Evolutionary conservation across 2,329 filamentous ascomycete genomes (phyloP).

Genomic region (Curvularia eragrostidis): DNA sequence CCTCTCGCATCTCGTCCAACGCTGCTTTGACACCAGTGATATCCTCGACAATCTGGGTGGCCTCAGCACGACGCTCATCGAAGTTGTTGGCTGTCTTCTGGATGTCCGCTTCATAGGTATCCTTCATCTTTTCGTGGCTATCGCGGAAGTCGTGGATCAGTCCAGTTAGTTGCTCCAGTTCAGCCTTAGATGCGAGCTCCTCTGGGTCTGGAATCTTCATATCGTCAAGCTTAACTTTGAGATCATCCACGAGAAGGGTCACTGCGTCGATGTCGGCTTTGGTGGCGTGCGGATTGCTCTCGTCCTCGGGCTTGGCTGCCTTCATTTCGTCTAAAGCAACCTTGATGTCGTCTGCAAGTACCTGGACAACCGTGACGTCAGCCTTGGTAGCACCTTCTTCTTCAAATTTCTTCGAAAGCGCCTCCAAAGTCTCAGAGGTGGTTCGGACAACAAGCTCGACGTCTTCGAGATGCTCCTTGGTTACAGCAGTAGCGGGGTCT

Average conservation of each 20-base stretch:
- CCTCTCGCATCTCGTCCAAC: conserved; percentile 78
- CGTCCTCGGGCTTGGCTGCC: conserved; percentile 56
- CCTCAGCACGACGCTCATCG: conserved; percentile 84
- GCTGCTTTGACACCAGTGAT: conserved; percentile 80
- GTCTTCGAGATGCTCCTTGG: conserved; percentile 64
- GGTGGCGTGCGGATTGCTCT: conserved; percentile 68
- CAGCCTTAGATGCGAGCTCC: conserved; percentile 75
- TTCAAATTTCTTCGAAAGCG: conserved; percentile 71
- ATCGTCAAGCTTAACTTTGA: conserved; percentile 79
- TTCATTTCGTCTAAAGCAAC: conserved; percentile 73
- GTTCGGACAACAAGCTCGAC: conserved; percentile 75
- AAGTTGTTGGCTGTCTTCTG: conserved; percentile 79
- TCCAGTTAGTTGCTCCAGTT: conserved; percentile 69
- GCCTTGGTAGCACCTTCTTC: conserved; percentile 74
- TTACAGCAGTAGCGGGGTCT: conserved; percentile 72
- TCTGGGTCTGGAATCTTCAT: conserved; percentile 75
- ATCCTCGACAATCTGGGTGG: conserved; percentile 76
- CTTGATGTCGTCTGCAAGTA: conserved; percentile 79
- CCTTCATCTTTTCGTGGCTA: conserved; percentile 71
- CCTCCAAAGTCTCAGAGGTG: conserved; percentile 74
- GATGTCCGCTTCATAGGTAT: conserved; percentile 75
- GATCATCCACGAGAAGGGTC: conserved; percentile 80
- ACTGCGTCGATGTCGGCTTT: conserved; percentile 84
- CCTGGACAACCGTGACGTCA: conserved; percentile 77
- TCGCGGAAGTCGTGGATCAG: conserved; percentile 60